These are phyloP conservation scores for Flaveria trinervia DNA, from an alignment of 129 eudicot genomes.

Conservation along the genomic window DNA sequence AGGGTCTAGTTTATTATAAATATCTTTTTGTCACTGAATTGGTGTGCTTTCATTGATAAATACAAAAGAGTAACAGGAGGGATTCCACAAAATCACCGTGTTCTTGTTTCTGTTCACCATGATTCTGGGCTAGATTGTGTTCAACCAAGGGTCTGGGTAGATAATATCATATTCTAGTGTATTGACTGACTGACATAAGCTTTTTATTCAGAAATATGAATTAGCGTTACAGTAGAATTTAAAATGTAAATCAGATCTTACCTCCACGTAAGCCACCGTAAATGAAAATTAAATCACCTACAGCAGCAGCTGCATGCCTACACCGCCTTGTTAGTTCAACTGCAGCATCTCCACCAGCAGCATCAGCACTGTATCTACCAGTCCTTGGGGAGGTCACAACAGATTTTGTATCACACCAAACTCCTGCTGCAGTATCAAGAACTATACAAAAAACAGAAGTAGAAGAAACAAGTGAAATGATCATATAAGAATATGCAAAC, in stretches of 20 bases:
- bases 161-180: not conserved
- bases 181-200: not conserved
- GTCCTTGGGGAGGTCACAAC: constrained; percentile 97
- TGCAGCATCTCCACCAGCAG: constrained; percentile 99
- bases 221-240: not conserved
- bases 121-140: too few relatives aligned
- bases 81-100: too few relatives aligned
- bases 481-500: constrained; percentile 8
- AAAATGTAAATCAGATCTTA: constrained; percentile 40
- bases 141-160: too few relatives aligned
- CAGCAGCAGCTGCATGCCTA: constrained; percentile 99
- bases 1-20: too few relatives aligned
- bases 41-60: too few relatives aligned
- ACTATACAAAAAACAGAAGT: constrained; percentile 50
- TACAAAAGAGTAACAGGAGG: too few relatives aligned
- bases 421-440: constrained; percentile 99
- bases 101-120: too few relatives aligned
- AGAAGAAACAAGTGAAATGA: constrained; percentile 21
- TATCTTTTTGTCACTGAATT: too few relatives aligned
- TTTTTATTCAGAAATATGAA: not conserved
- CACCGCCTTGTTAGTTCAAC: constrained; percentile 97
- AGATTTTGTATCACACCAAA: constrained; percentile 98
- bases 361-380: constrained; percentile 98
- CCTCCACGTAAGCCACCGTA: constrained; percentile 99
- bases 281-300: constrained; percentile 89